Conservation (phyloP, 2,329 filamentous ascomycete genomes). For the Fusarium globosum region DNA sequence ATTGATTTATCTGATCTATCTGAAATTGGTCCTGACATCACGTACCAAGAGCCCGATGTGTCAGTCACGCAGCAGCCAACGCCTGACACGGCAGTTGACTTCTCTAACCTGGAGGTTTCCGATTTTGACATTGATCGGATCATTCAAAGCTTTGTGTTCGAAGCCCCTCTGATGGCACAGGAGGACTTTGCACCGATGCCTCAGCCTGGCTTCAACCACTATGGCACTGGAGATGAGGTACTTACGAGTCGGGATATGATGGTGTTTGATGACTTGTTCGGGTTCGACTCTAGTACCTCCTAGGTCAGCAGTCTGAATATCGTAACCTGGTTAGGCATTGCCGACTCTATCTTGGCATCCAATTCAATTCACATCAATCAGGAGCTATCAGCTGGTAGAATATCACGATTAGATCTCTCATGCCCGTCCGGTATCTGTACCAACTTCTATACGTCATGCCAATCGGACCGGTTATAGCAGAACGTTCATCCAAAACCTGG, state of each 20-base stretch:
- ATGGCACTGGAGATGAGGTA: background rate
- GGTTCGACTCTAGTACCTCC: background rate
- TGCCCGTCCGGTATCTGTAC: background rate
- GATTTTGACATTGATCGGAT: constrained; percentile 14
- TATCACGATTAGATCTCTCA: rapidly evolving
- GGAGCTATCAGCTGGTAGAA: too few species aligned
- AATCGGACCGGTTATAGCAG: background rate
- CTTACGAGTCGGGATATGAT: background rate
- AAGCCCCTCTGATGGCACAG: background rate
- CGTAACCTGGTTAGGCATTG: rapidly evolving
- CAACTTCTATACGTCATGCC: background rate
- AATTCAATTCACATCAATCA: rapidly evolving
- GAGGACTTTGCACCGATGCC: rapidly evolving
- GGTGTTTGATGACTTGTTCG: constrained; percentile 5
- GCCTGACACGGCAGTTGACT: background rate
- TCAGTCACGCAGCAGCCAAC: background rate
- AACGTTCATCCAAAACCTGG: background rate
- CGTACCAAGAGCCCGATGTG: rapidly evolving
- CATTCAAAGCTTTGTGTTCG: constrained; percentile 2
- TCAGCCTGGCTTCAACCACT: background rate
- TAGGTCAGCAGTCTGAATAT: background rate
- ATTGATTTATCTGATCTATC: rapidly evolving
- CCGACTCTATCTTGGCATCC: rapidly evolving
- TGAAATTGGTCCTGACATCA: rapidly evolving
- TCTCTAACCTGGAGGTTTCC: background rate